These are phyloP conservation scores for Plenodomus biglobosus DNA, from an alignment of 2,329 filamentous ascomycete genomes.

Conservation along the genomic window DNA sequence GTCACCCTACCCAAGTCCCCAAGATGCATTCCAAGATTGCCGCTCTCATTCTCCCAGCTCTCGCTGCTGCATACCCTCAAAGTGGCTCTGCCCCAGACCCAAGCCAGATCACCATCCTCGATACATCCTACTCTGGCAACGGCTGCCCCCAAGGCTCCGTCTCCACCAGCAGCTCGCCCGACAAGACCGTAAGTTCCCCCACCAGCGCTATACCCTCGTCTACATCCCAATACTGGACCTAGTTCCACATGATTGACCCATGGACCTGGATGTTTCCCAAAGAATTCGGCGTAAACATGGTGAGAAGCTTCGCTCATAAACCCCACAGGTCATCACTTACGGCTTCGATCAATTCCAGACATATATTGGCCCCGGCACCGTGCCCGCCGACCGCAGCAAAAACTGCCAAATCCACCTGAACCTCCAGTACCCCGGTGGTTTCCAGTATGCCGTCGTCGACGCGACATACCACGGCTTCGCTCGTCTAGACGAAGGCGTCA, in stretches of 20 bases:
- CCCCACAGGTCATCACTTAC: constrained; percentile 35
- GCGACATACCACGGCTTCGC: constrained; percentile 44
- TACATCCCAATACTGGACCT: constrained; percentile 1
- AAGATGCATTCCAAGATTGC: constrained; percentile 38
- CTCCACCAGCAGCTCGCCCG: constrained; percentile 33
- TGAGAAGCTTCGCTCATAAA: too few species aligned
- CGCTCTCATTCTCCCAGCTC: constrained; percentile 29
- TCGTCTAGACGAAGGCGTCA: constrained; percentile 37
- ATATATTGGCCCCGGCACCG: constrained; percentile 37
- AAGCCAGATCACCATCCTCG: constrained; percentile 32
- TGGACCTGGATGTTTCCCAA: constrained; percentile 1
- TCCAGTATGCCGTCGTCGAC: constrained; percentile 42
- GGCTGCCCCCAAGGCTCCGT: constrained; percentile 41
- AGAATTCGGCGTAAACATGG: too few species aligned
- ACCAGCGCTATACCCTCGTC: neutral
- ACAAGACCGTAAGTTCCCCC: constrained; percentile 34
- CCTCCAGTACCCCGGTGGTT: constrained; percentile 42
- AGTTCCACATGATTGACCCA: constrained; percentile 2
- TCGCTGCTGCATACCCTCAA: constrained; percentile 33
- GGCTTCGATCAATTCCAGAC: constrained; percentile 41
- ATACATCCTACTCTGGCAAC: constrained; percentile 37
- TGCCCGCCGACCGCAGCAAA: constrained; percentile 35
- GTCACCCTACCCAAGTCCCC: neutral
- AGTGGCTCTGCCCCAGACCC: constrained; percentile 19
- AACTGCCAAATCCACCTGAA: constrained; percentile 43